Base-by-base conservation (phyloP, 108 stramenopile genomes). In the Cyclostephanos tholiformis region DNA sequence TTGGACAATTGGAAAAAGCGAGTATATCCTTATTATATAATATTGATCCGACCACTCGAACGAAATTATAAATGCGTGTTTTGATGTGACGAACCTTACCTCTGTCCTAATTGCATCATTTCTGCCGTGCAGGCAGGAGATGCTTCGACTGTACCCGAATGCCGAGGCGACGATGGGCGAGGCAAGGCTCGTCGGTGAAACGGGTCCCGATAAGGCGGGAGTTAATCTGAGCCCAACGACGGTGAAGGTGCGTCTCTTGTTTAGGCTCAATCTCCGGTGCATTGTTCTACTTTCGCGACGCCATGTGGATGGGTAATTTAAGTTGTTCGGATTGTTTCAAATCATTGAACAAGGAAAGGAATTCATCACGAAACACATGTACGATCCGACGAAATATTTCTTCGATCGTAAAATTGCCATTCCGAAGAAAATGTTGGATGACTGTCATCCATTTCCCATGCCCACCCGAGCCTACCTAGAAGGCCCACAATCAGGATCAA, bases 341-440 rank as follows among this genome's bases (percentile, higher is more conserved):
- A 53, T 53, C 6, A 53, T 53, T 53, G 52, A 19, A 53, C 8
- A 41, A 8, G 0, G 6, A 27, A 6, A 76, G 67, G 75, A 76
- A 48, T 79, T 79, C 62, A 60, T 79, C 71, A 79, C 78, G 0
- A 39, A 72, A 36, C 71, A 72, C 53, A n/a, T n/a, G 72, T 80
- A 80, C 58, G 52, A 80, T 50, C 79, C 79, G 23, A 38, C 68
- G 67, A 80, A 80, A 64, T 81, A 81, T 59, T 74, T 81, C 50
- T 81, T 81, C 59, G 80, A 81, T 66, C 80, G 80, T 23, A 81
- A 81, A 71, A 72, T 81, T 57, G 62, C 69, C 43, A 74, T 74
- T 29, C 73, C 74, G 14, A 39, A 55, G 41, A 74, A 69, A 25
- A 72, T 81, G 80, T 63, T 81, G 36, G 62, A 75, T 30, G 80